Evolutionary conservation across 176 grass and related monocot species (phyloP).

Genomic region (Pontederia paniculata): DNA sequence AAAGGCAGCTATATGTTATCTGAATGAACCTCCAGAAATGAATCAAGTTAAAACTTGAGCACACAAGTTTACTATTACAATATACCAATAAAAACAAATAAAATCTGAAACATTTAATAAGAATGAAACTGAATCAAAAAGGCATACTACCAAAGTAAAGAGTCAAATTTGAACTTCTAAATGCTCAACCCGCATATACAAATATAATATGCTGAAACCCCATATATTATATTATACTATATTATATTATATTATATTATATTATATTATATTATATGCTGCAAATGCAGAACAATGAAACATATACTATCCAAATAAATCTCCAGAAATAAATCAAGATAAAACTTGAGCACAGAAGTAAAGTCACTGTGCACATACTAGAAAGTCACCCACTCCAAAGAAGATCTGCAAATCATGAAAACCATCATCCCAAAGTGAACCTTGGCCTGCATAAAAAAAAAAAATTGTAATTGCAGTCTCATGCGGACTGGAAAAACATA

Average conservation of each 20-base stretch:
- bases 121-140: no score
- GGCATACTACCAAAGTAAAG: no score
- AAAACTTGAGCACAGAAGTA: constrained; percentile 1
- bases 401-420: constrained; percentile 73
- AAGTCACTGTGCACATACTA: constrained; percentile 33
- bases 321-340: background rate
- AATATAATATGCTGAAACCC: no score
- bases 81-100: no score
- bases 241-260: no score
- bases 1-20: background rate
- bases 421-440: constrained; percentile 71
- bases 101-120: no score
- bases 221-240: no score
- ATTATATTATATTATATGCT: no score
- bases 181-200: no score
- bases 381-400: constrained; percentile 80
- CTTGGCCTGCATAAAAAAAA: constrained; percentile 39
- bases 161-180: no score
- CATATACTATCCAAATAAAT: background rate
- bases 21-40: background rate
- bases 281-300: no score
- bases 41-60: constrained; percentile 8
- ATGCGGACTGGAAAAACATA: constrained; percentile 14
- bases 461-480: background rate
- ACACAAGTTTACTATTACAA: no score